These are phyloP conservation scores for Coix lacrymajobi DNA, from an alignment of 176 grass and related monocot species.

Conservation along the genomic window DNA sequence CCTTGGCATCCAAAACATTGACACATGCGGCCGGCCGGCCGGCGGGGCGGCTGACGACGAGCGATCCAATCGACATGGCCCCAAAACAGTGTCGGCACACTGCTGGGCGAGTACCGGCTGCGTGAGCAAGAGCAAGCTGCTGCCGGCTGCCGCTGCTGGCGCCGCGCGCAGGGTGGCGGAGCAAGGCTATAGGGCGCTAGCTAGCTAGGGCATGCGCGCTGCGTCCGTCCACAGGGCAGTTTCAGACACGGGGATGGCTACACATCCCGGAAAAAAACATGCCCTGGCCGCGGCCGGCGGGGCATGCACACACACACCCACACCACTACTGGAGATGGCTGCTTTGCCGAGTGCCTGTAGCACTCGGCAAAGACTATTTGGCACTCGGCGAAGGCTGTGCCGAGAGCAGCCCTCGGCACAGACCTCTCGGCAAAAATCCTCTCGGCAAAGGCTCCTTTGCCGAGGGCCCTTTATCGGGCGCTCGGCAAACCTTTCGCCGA, in stretches of 20 bases:
- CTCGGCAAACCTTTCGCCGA: too few species aligned
- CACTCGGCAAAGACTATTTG: too few species aligned
- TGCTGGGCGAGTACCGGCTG: slow-evolving; percentile 17
- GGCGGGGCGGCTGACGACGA: background rate
- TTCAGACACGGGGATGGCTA: slow-evolving; percentile 14
- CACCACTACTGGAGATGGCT: too few species aligned
- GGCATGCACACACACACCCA: background rate
- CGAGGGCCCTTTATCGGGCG: too few species aligned
- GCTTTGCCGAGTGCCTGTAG: too few species aligned
- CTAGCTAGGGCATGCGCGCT: slow-evolving; percentile 19
- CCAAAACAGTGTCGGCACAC: slow-evolving; percentile 33
- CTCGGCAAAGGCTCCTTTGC: too few species aligned
- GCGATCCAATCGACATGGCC: slow-evolving; percentile 15
- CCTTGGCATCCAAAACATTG: slow-evolving; percentile 19
- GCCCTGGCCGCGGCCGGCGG: slow-evolving; percentile 17
- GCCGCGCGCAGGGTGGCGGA: background rate
- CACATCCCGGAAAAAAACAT: slow-evolving; percentile 50
- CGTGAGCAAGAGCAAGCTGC: background rate
- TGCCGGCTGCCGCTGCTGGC: background rate
- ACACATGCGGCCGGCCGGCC: slow-evolving; percentile 8
- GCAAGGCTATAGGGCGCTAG: background rate
- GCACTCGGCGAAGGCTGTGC: too few species aligned
- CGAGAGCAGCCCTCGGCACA: too few species aligned
- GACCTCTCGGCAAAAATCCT: too few species aligned
- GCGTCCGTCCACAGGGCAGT: background rate